Conservation (phyloP, 768 basidiomycete genomes). For the Suillus americanus region DNA sequence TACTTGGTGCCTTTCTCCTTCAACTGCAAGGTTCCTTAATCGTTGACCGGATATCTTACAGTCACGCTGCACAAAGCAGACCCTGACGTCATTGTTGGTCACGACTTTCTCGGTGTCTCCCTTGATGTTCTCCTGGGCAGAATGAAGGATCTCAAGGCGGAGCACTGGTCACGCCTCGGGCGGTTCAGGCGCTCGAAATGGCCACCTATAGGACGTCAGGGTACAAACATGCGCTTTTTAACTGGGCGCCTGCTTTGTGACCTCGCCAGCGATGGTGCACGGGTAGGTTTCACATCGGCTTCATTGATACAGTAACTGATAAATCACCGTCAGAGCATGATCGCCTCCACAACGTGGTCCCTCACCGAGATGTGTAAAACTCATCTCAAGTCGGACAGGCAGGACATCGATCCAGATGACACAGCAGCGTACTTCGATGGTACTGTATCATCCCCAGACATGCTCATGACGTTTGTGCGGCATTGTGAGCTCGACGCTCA, state of each 20-base stretch:
- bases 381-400: conserved; percentile 80
- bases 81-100: conserved; percentile 92
- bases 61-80: conserved; percentile 82
- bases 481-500: conserved; percentile 96
- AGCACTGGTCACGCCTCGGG: conserved; percentile 93
- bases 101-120: conserved; percentile 89
- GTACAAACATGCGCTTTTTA: conserved; percentile 80
- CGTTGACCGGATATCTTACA: conserved; percentile 25
- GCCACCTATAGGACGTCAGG: conserved; percentile 80
- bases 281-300: conserved; percentile 46
- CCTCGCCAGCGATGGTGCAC: conserved; percentile 91
- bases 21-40: background rate
- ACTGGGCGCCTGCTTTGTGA: conserved; percentile 89
- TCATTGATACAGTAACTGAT: background rate
- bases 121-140: conserved; percentile 90
- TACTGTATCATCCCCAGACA: conserved; percentile 69
- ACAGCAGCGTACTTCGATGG: conserved; percentile 90
- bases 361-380: conserved; percentile 95
- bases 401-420: conserved; percentile 96
- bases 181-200: conserved; percentile 83
- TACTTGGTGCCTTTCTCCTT: conserved; percentile 55
- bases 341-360: conserved; percentile 97
- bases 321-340: conserved; percentile 71
- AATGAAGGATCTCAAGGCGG: conserved; percentile 86
- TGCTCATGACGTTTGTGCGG: conserved; percentile 82